Conservation (phyloP, 2,329 filamentous ascomycete species). For the Fusarium virguliforme region DNA sequence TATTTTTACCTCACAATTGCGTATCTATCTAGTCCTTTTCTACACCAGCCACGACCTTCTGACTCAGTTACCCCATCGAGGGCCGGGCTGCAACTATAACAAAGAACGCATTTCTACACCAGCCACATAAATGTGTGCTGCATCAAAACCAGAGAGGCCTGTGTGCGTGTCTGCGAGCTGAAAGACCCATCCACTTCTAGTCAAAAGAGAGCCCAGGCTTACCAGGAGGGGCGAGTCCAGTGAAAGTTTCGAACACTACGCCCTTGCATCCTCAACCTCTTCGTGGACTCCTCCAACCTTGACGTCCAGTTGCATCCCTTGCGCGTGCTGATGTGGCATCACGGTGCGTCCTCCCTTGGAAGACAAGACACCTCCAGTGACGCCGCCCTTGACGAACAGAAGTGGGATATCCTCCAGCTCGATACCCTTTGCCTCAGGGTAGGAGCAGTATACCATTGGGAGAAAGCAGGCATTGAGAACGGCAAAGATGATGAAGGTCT, state of each 20-base stretch:
- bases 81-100: no score
- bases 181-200: not conserved
- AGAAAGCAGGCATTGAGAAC: not conserved
- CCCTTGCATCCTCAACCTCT: not conserved
- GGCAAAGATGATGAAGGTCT: not conserved
- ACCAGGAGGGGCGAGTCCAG: no score
- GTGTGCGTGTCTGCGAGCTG: not conserved
- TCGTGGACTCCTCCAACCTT: not conserved
- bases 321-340: not conserved
- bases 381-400: not conserved
- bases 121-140: no score
- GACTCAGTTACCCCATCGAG: no score
- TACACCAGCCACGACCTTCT: no score
- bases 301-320: not conserved
- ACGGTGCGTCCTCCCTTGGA: not conserved
- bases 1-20: no score
- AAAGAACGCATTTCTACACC: no score
- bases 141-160: no score
- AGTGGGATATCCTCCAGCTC: not conserved
- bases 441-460: not conserved
- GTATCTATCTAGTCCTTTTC: no score
- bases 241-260: not conserved
- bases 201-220: no score
- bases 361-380: not conserved
- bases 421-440: not conserved